A percentile compares a stretch with the other conserved stretches of the same genome.
phyloP scores from a whole-genome alignment of 257 asterid genomes.

The Capsicum rhomboideum region DNA sequence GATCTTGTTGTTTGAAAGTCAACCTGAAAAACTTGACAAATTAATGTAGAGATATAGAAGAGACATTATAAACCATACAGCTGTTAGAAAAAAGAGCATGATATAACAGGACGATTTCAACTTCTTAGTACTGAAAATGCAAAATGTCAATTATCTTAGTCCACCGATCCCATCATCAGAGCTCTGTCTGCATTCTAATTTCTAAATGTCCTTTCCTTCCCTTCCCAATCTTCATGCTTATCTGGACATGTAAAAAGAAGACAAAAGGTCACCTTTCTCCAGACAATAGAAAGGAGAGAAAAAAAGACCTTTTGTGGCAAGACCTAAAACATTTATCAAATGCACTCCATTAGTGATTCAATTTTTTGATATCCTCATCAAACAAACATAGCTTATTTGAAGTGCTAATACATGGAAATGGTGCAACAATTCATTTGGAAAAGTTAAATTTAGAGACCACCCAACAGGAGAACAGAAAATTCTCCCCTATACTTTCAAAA shows the following conservation, averaged over 20 bases:
- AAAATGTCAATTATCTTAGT: not conserved
- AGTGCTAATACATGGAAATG: not conserved
- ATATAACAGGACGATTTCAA: not conserved
- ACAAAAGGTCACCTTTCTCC: not conserved
- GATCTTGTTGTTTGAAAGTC: slow-evolving; percentile 10
- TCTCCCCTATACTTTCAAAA: not conserved
- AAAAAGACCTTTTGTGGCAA: not conserved
- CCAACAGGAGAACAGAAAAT: not conserved
- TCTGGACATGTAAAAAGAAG: not conserved
- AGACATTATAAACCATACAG: not conserved
- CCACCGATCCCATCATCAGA: not conserved
- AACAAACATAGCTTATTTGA: not conserved
- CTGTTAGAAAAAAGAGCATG: not conserved
- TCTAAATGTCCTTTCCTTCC: not conserved
- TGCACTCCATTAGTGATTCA: not conserved
- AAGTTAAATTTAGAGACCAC: not conserved
- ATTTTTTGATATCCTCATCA: not conserved
- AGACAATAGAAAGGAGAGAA: not conserved
- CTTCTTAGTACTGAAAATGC: not conserved
- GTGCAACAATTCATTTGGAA: not conserved
- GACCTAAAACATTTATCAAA: not conserved
- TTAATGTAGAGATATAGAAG: not conserved
- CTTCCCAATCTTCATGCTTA: not conserved
- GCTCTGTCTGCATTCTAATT: not conserved
- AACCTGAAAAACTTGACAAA: not conserved